Evolutionary conservation across 2,329 filamentous ascomycete species (phyloP), one percentile per base, ranked within the genome.

Genomic region (Botryotinia globosa): DNA sequence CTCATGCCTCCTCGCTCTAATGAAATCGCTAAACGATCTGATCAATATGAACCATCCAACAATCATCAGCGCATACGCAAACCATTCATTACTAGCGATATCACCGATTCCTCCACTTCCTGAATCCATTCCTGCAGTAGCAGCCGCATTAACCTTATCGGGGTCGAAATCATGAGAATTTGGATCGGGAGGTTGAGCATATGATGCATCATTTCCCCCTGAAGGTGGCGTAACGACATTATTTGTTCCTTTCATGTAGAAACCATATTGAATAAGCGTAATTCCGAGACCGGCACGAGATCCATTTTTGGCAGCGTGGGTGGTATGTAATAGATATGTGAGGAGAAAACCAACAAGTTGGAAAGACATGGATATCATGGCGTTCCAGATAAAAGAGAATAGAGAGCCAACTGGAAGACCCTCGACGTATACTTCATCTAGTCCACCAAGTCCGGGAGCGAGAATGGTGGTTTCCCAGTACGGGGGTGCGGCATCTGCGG

Each of bases 401-500:
- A 96, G 85, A 66, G 92, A 94, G 76, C 93, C 93, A 70, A 97
- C 96, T 4, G 97, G 94, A 80, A 99, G 91, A 78, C 96, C 96
- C 81, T 99, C 96, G 73, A 99, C 92, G 80, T 96, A 99, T 65
- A 99, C 95, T 82, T 99, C 96, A 80, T 98, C 94, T 56, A 91
- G 89, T n/a, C 92, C 92, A 69, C 92, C 92, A 76, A 96, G 89
- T 72, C 95, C 96, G 0, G 96, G 96, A 0, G 94, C 95, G 69
- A 99, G 88, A 76, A 99, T 98, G 0, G 96, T 98, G 9, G 96
- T 99, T 85, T 99, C 96, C 96, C 96, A 99, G 83, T 99, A 99
- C 0, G 96, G 96, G 1, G 96, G 96, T 65, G 96, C 96, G 37
- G 94, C 92, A 82, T 99, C 96, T 59, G 95, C 95, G 4, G 96